Evolutionary conservation across 768 basidiomycete genomes (phyloP), one percentile per base, ranked within the genome.

Genomic region (Tricholoma flavovirens): DNA sequence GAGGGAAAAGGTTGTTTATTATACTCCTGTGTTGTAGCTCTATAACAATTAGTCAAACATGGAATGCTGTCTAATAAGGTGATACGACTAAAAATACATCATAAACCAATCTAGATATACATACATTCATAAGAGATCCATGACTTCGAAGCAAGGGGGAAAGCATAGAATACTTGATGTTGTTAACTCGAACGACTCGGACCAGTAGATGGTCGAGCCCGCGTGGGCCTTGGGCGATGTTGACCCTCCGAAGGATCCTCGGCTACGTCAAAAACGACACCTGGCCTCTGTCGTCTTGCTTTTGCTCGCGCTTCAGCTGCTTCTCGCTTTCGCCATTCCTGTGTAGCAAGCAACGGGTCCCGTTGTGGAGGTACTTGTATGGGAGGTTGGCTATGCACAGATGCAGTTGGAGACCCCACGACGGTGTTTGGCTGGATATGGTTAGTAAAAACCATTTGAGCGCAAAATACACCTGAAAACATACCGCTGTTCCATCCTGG

Each of bases 401-500:
- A 91, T 15, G 82, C 80, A 11, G 83, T 86, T 4, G 90, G 90
- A 3, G 87, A 88, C 14, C 86, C 88, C 24, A 90, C 68, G 43
- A 87, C 81, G 24, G 90, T 89, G 62, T 83, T 90, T 14, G 83
- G 70, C 85, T 87, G 62, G 10, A 56, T 46, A 30, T 40, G 36
- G 43, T 64, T n/a, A 65, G 51, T 50, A 36, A 49, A 54, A 48
- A 43, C 42, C 49, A 55, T 24, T 57, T 21, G 43, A 36, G 38
- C 38, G 29, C 55, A 53, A 24, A 53, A 53, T 17, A 51, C 54
- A 45, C 9, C 15, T 30, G 33, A 54, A 51, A n/a, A 67, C 87
- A 70, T 68, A 91, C 90, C 49, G 86, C 85, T 54, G 88, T 89
- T 35, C 90, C 90, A 63, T 90, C 83, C 61, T 83, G 79, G 22